These are phyloP conservation scores for Penicillium macrosclerotiorum DNA, from an alignment of 495 filamentous ascomycete species.

Conservation along the genomic window DNA sequence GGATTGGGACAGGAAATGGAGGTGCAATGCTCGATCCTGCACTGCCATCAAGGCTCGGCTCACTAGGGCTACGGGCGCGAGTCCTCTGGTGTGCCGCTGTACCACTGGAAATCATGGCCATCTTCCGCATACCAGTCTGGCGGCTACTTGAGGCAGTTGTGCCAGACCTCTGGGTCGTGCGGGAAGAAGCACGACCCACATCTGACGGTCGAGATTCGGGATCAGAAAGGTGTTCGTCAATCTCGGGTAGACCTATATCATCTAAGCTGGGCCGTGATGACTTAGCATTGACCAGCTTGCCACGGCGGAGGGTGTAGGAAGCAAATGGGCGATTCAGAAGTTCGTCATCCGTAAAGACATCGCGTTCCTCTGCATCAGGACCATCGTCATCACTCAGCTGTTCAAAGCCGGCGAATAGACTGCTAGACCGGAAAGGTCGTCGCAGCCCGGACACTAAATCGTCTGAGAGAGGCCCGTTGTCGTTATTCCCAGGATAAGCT, in stretches of 20 bases:
- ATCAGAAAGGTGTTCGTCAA: conserved; percentile 40
- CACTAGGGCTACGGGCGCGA: conserved; percentile 72
- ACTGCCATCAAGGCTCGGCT: conserved; percentile 57
- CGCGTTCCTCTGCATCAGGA: conserved; percentile 32
- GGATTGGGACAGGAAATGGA: conserved; percentile 86
- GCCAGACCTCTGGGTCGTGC: conserved; percentile 18
- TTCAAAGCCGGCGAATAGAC: conserved; percentile 84
- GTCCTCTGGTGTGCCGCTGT: conserved; percentile 63
- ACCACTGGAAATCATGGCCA: conserved; percentile 76
- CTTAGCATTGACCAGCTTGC: conserved; percentile 40
- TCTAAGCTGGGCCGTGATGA: conserved; percentile 37
- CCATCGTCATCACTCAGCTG: conserved; percentile 53
- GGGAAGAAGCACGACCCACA: conserved; percentile 18
- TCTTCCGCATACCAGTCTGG: conserved; percentile 55
- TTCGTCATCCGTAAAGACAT: conserved; percentile 50
- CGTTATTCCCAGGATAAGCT: conserved; percentile 78
- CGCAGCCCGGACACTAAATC: conserved; percentile 57
- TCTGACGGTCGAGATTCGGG: conserved; percentile 29
- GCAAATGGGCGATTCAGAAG: conserved; percentile 45
- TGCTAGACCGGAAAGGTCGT: conserved; percentile 72
- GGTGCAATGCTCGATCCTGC: conserved; percentile 50
- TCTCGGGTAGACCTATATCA: conserved; percentile 35
- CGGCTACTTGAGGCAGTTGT: conserved; percentile 29
- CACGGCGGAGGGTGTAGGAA: conserved; percentile 41
- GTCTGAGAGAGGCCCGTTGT: conserved; percentile 69